Evolutionary conservation across 352 stramenopile genomes (phyloP).

Genomic region (Nothophytophthora sp.): DNA sequence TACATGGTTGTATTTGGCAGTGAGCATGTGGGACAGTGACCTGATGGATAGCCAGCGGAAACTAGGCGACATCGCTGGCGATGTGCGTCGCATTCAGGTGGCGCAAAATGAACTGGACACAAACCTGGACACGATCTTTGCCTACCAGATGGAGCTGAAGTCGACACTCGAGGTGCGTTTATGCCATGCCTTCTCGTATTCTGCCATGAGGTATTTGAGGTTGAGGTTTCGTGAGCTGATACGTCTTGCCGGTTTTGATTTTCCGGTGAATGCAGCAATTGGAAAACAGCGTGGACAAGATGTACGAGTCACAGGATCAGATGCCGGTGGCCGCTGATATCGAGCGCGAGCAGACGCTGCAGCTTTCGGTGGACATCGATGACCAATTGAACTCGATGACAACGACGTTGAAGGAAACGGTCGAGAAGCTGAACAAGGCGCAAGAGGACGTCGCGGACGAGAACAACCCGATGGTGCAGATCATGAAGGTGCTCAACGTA

Average conservation of each 20-base stretch:
- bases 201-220: neutral
- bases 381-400: constrained; percentile 89
- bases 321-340: constrained; percentile 86
- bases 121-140: constrained; percentile 88
- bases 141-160: constrained; percentile 90
- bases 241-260: neutral
- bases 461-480: constrained; percentile 82
- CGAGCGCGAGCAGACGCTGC: constrained; percentile 84
- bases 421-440: constrained; percentile 87
- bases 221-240: constrained; percentile 3
- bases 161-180: constrained; percentile 76
- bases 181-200: neutral
- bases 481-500: constrained; percentile 90
- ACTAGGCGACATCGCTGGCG: constrained; percentile 78
- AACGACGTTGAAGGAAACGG: constrained; percentile 85
- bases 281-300: constrained; percentile 89
- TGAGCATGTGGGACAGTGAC: constrained; percentile 85
- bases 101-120: constrained; percentile 86
- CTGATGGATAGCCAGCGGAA: constrained; percentile 88
- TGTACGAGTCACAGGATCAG: constrained; percentile 86
- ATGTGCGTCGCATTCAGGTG: constrained; percentile 84
- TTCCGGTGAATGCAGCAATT: constrained; percentile 51
- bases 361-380: constrained; percentile 86
- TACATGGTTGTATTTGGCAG: too few relatives aligned
- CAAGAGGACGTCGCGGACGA: constrained; percentile 71